A percentile compares a stretch with the other conserved stretches of the same genome.
These are phyloP conservation scores for Rhodamnia rubescens DNA, from an alignment of 345 rosid genomes.

Conservation along the genomic window DNA sequence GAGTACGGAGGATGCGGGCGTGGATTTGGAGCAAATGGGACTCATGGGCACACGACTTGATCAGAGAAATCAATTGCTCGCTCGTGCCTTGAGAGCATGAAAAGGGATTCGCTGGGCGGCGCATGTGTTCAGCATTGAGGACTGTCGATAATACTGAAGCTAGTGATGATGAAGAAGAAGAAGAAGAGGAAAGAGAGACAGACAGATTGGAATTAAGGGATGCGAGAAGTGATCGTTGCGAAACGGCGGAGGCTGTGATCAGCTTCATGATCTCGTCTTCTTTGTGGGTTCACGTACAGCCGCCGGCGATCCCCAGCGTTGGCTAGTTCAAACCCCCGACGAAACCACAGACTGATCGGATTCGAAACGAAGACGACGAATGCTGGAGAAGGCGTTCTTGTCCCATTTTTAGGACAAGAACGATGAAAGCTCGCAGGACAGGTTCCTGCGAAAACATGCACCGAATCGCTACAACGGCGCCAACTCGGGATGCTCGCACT, in stretches of 20 bases:
- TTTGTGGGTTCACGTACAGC: background rate
- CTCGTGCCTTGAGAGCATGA: background rate
- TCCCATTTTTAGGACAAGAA: background rate
- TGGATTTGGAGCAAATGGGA: slow-evolving; percentile 60
- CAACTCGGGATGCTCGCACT: background rate
- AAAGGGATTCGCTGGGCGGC: background rate
- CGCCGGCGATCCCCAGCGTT: background rate
- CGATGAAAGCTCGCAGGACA: background rate
- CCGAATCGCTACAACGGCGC: background rate
- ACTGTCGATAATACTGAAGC: background rate
- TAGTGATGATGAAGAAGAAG: background rate
- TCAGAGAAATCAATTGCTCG: slow-evolving; percentile 28
- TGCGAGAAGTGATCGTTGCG: background rate
- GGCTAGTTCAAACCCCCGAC: background rate
- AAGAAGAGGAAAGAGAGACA: background rate
- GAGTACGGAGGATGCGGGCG: slow-evolving; percentile 42
- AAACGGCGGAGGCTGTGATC: background rate
- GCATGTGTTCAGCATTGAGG: background rate
- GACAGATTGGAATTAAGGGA: background rate
- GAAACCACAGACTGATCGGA: background rate
- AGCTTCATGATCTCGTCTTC: background rate
- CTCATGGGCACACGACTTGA: slow-evolving; percentile 33
- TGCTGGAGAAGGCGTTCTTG: background rate
- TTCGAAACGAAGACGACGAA: background rate
- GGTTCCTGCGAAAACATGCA: background rate